These are phyloP conservation scores for Aspergillus kassunensis DNA, from an alignment of 495 filamentous ascomycete genomes.

Conservation along the genomic window DNA sequence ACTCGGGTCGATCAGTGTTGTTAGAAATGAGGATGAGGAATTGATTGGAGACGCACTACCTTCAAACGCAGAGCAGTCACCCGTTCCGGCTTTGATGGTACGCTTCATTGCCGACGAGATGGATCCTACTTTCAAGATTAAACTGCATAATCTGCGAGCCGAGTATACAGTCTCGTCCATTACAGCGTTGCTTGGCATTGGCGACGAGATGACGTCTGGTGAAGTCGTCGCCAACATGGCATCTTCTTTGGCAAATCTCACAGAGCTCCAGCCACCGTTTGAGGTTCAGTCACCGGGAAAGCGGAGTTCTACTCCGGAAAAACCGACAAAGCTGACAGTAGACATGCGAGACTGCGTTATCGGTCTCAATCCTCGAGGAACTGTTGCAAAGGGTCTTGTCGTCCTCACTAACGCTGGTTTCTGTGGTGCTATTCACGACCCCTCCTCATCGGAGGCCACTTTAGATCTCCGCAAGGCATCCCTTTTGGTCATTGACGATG, in stretches of 20 bases:
- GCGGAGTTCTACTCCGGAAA: conserved; percentile 26
- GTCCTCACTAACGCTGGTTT: conserved; percentile 76
- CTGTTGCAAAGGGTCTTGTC: conserved; percentile 67
- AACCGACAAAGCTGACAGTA: conserved; percentile 65
- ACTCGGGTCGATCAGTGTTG: conserved; percentile 53
- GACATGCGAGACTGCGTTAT: conserved; percentile 73
- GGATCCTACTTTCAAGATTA: conserved; percentile 84
- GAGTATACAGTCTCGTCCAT: conserved; percentile 84
- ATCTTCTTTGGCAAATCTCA: conserved; percentile 73
- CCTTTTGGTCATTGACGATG: conserved; percentile 78
- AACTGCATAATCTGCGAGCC: conserved; percentile 70
- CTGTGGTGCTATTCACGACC: conserved; percentile 55
- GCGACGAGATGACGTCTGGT: conserved; percentile 63
- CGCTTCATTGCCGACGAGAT: conserved; percentile 90
- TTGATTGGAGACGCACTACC: conserved; percentile 56
- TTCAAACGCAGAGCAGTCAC: conserved; percentile 16
- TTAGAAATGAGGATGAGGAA: conserved; percentile 64
- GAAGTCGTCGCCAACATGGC: conserved; percentile 73
- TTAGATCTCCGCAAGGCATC: conserved; percentile 74
- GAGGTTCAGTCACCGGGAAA: conserved; percentile 17
- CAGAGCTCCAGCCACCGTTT: conserved; percentile 44
- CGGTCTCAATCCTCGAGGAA: conserved; percentile 78
- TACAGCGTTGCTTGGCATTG: conserved; percentile 69
- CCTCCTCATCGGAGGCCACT: conserved; percentile 54
- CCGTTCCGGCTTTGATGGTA: conserved; percentile 64